phyloP scores from a whole-genome alignment of 2,329 filamentous ascomycete genomes.

The Colletotrichum phormii region DNA sequence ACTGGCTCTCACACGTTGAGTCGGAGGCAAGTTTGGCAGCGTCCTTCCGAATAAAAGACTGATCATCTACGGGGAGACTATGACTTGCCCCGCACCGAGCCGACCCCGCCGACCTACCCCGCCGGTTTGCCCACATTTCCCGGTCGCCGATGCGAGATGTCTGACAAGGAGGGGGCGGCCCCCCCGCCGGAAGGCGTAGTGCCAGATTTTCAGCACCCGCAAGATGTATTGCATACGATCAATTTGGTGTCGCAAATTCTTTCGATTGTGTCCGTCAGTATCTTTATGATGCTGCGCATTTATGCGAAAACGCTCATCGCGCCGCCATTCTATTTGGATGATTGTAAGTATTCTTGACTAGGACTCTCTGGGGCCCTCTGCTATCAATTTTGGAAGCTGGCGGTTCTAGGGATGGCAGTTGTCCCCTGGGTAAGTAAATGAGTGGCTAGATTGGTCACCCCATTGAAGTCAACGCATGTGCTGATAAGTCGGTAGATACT shows the following conservation, averaged over 20 bases:
- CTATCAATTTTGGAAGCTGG: not conserved
- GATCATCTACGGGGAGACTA: not conserved
- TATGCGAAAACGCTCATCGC: conserved; percentile 41
- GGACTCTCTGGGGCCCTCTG: too few species aligned
- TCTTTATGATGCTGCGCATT: conserved; percentile 41
- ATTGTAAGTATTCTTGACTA: conserved; percentile 39
- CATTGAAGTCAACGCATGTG: not conserved
- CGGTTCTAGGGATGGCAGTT: conserved; percentile 10
- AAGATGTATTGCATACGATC: conserved; percentile 42
- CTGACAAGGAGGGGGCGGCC: conserved; percentile 20
- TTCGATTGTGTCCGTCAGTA: conserved; percentile 42
- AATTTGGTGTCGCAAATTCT: conserved; percentile 44
- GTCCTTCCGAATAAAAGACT: not conserved
- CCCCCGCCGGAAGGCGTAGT: conserved; percentile 43
- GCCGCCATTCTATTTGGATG: conserved; percentile 39
- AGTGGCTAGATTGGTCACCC: accelerated
- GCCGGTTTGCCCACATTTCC: not conserved
- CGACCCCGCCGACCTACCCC: not conserved
- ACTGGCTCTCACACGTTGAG: not conserved
- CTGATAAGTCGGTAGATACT: conserved; percentile 39
- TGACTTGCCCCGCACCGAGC: not conserved
- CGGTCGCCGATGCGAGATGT: conserved; percentile 24
- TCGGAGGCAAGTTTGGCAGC: not conserved
- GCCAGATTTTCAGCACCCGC: conserved; percentile 42
- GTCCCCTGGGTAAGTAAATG: conserved; percentile 21